Conservation (phyloP, 164 flowering plant species). For the Litsea cubeba region DNA sequence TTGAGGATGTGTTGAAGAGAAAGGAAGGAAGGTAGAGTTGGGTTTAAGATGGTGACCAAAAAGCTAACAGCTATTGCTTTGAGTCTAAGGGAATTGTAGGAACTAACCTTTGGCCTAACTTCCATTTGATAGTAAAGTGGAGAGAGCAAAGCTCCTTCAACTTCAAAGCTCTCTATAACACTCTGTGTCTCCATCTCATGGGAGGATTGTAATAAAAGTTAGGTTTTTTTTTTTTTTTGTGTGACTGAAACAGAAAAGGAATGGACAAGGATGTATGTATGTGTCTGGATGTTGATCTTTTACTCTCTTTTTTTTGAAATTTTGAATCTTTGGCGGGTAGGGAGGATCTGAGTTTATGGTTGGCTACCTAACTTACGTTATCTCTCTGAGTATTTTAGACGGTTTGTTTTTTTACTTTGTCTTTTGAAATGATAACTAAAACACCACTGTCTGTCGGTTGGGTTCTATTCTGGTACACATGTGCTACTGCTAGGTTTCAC, state of each 20-base stretch:
- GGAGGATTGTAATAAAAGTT: constrained; percentile 11
- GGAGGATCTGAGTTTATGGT: constrained; percentile 6
- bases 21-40: constrained; percentile 33
- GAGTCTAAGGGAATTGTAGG: constrained; percentile 42
- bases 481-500: too few species aligned
- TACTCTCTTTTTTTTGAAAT: not conserved
- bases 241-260: not conserved
- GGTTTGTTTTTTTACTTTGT: not conserved
- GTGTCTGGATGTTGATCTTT: not conserved
- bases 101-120: constrained; percentile 65
- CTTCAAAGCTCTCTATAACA: constrained; percentile 5
- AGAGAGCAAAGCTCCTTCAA: constrained; percentile 5
- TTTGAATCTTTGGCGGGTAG: constrained; percentile 22
- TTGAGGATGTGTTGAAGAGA: constrained; percentile 8
- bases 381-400: not conserved
- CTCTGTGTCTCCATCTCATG: not conserved
- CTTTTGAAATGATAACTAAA: not conserved
- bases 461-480: not conserved
- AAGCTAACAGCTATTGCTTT: constrained; percentile 70
- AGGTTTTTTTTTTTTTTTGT: not conserved
- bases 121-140: constrained; percentile 15
- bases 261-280: not conserved
- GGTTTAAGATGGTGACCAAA: constrained; percentile 80
- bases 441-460: not conserved
- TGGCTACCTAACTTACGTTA: constrained; percentile 15